Evolutionary conservation across 202 grass and related monocot species (phyloP), one percentile per base, ranked within the genome.

Genomic region (Hordeum pubiflorum): DNA sequence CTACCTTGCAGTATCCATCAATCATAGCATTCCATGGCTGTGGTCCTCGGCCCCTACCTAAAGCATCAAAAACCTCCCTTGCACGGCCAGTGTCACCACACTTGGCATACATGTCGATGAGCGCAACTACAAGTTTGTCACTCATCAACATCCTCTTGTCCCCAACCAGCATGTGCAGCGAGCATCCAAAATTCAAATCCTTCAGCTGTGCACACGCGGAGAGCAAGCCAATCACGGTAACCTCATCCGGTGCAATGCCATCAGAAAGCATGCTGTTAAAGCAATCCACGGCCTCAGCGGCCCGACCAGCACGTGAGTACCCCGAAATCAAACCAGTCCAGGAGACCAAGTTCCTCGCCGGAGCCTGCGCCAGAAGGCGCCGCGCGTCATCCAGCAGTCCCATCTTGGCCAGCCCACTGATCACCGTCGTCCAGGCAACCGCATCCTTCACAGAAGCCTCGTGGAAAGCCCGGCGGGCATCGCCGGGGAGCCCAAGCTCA

Each of bases 21-120:
- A 97, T 93, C 6, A 97, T 81, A 60, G 85, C 90, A 82, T 94
- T 97, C 95, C 95, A 97, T 40, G 95, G 75, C 60, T 86, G 83
- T 10, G 82, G 73, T 73, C 59, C 43, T 40, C 78, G 57, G 7
- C 87, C 82, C 66, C 59, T 75, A 22, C 82, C 79, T 44, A 86
- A 60, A 18, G 82, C 75, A 8, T 90, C 75, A 39, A 93, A 94
- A 17, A 89, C 43, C 63, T 82, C 59, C 14, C 31, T 70, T 58
- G 91, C 91, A 46, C 18, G 10, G 22, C 23, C 14, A 56, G 89
- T 84, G 62, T 87, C 78, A 40, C 89, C 91, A 50, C 89, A 91
- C 69, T 94, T 94, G 13, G 89, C 81, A 56, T 91, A 91, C 91
- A 94, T 89, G 72, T 94, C 74, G 0, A 94, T 89, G 39, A 91